phyloP scores from a whole-genome alignment of 2,329 filamentous ascomycete genomes.

The Clarireedia sp. region DNA sequence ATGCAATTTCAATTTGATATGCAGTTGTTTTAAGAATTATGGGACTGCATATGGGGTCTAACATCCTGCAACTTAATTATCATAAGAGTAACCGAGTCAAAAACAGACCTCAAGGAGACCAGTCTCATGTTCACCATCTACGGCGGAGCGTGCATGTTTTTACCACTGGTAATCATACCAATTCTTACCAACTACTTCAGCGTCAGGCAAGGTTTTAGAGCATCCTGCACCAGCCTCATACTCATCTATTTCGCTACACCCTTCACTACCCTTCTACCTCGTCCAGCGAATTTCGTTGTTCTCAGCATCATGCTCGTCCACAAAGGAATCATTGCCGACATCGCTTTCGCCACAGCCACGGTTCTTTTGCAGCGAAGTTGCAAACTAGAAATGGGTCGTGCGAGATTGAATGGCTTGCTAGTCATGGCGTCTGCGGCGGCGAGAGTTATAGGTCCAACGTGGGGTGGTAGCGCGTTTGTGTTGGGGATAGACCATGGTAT shows the following conservation, averaged over 20 bases:
- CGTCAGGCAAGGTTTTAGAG: neutral
- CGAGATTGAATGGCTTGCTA: neutral
- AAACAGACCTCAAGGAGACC: neutral
- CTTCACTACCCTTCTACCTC: neutral
- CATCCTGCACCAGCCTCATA: neutral
- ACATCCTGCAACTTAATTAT: neutral
- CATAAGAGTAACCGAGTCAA: neutral
- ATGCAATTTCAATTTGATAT: no score
- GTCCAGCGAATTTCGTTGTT: neutral
- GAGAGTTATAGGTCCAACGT: neutral
- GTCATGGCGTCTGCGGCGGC: neutral
- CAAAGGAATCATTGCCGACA: neutral
- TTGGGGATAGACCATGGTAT: neutral
- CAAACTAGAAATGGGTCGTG: neutral
- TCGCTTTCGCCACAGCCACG: neutral
- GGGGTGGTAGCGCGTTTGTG: neutral
- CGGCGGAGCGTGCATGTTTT: neutral
- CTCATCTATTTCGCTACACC: neutral
- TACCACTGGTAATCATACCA: neutral
- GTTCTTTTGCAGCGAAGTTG: neutral
- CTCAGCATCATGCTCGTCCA: neutral
- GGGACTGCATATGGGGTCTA: no score
- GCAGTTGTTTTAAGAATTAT: no score
- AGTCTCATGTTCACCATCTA: conserved; percentile 4
- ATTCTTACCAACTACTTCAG: neutral